Base-by-base conservation (phyloP, 345 rosid species). In the Nephelium lappaceum region DNA sequence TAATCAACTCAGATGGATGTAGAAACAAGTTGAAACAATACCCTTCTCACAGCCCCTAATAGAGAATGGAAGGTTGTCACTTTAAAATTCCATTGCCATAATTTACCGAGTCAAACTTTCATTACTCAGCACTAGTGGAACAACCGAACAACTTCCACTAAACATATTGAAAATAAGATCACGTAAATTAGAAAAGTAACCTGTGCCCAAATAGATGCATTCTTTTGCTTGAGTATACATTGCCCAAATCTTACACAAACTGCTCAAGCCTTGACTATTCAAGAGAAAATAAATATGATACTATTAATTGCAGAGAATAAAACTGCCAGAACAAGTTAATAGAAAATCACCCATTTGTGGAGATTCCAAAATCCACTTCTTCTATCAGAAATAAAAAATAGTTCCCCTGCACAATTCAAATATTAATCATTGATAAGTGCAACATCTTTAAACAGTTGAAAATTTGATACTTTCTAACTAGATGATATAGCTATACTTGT, bases 291-390 rank as follows among this genome's bases (percentile, higher is more conserved):
- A 31, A 31, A 31, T 31, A 31, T 31, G 36, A 45, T 73, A 73
- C 58, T 4, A 14, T 8, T 24, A 25, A 42, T 24, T 25, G 38
- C 58, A 69, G 6, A 73, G 39, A 41, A 9, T 61, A 14, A 21
- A 60, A 61, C 38, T 60, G 24, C 16, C 1, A 7, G n/a, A 61
- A 25, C 24, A 65, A 1, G 24, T 58, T 71, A 42, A 66, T 36
- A 71, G 72, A 11, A 72, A 76, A 80, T 85, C 84, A 93, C 99
- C 99, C 98, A 95, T 86, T 91, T 93, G 83, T 92, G 85, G 78
- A 94, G 86, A 83, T 95, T 95, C 99, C 99, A 95, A 84, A 90
- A 95, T 83, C 99, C 97, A 70, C 78, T 89, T 76, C 87, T 78
- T 80, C 94, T 87, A 84, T 95, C 98, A 14, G 91, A 87, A 72